Evolutionary conservation across 805 yeast genomes (phyloP).

Genomic region (Wickerhamiella allomyrinae): DNA sequence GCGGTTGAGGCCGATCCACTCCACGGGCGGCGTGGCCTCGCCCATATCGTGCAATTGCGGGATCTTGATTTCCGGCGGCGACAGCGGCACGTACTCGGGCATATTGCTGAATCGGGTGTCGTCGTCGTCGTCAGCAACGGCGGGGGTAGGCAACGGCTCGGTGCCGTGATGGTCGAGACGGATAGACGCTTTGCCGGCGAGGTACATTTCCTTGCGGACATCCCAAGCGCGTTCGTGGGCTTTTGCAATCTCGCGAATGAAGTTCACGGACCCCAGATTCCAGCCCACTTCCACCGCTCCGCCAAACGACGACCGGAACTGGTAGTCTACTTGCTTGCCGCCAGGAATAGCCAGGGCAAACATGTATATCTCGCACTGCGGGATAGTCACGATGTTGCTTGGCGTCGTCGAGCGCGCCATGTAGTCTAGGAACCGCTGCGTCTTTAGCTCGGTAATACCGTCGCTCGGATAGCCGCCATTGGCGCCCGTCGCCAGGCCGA

Average conservation of each 20-base stretch:
- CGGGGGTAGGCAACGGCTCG: not conserved
- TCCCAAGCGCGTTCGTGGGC: constrained; percentile 35
- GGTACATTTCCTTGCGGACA: constrained; percentile 9
- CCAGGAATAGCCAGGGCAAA: constrained; percentile 36
- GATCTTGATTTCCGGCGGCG: constrained; percentile 70
- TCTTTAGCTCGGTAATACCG: constrained; percentile 30
- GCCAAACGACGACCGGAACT: constrained; percentile 60
- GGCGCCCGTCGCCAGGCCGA: constrained; percentile 52
- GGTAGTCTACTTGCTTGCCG: constrained; percentile 46
- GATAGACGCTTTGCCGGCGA: constrained; percentile 6
- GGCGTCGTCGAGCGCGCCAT: constrained; percentile 49
- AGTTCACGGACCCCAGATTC: constrained; percentile 86
- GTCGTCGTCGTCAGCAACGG: not conserved
- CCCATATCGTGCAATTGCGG: constrained; percentile 87
- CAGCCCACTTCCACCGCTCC: constrained; percentile 85
- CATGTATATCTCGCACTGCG: constrained; percentile 64
- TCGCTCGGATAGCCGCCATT: constrained; percentile 34
- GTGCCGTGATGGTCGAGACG: not conserved
- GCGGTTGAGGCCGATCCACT: constrained; percentile 93
- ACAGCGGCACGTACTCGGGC: constrained; percentile 32
- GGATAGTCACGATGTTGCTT: constrained; percentile 68
- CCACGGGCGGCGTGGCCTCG: constrained; percentile 94
- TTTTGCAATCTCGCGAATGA: constrained; percentile 84
- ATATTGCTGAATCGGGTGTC: not conserved
- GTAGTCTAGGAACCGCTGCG: constrained; percentile 40